These are phyloP conservation scores for Phialemoniopsis sp. DNA, from an alignment of 2,329 filamentous ascomycete species.

Conservation along the genomic window DNA sequence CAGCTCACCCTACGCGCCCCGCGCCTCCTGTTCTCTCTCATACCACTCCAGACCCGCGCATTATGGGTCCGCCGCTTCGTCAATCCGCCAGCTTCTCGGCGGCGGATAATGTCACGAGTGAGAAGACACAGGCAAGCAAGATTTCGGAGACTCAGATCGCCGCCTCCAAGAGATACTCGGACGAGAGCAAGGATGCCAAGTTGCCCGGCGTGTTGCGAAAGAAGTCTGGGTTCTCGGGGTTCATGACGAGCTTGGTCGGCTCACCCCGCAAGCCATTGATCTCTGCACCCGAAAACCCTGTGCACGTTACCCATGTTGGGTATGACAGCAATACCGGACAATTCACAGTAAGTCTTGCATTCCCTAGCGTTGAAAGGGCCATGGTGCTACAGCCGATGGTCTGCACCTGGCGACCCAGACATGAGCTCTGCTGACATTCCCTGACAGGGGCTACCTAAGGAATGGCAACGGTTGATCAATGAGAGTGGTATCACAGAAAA, in stretches of 20 bases:
- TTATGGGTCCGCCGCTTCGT: conserved; percentile 50
- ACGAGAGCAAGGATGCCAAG: conserved; percentile 66
- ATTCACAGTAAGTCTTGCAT: conserved; percentile 70
- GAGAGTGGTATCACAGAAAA: conserved; percentile 95
- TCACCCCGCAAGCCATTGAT: conserved; percentile 90
- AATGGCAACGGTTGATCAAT: conserved; percentile 95
- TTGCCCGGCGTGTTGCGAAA: conserved; percentile 61
- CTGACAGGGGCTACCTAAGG: conserved; percentile 80
- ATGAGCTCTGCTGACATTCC: neutral
- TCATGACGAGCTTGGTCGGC: conserved; percentile 78
- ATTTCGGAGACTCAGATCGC: conserved; percentile 40
- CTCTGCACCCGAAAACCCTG: conserved; percentile 95
- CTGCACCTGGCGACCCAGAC: no score
- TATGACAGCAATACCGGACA: conserved; percentile 95
- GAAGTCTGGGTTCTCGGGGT: conserved; percentile 84
- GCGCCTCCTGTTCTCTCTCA: conserved; percentile 9
- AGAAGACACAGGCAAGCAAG: conserved; percentile 35
- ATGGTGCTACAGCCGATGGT: conserved; percentile 9
- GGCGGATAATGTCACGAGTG: conserved; percentile 45
- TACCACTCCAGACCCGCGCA: conserved; percentile 47
- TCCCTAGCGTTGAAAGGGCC: neutral
- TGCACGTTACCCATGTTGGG: conserved; percentile 96
- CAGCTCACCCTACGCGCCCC: conserved; percentile 23
- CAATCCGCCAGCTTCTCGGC: conserved; percentile 63
- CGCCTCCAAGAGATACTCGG: conserved; percentile 70